Conservation (phyloP, 2,329 filamentous ascomycete genomes). For the Stromatinia cepivora region DNA sequence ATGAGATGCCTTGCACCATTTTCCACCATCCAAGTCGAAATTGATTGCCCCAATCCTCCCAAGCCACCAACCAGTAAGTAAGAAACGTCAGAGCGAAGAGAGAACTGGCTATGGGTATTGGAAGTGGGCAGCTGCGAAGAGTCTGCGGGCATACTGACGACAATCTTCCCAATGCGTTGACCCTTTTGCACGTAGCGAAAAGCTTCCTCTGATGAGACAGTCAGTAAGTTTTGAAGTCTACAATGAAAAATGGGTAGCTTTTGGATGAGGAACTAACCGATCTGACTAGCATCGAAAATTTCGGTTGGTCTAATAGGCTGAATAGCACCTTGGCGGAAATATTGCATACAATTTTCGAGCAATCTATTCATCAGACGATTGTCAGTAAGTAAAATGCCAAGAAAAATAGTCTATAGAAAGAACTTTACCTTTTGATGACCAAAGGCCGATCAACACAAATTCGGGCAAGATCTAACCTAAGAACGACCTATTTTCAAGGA, state of each 20-base stretch:
- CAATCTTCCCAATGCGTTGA: conserved; percentile 27
- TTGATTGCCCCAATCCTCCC: not conserved
- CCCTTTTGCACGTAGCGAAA: conserved; percentile 30
- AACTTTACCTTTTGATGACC: not conserved
- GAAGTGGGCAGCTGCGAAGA: not conserved
- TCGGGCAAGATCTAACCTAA: not conserved
- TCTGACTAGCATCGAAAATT: not conserved
- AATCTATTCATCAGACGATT: not conserved
- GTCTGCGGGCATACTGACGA: conserved; percentile 2
- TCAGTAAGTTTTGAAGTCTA: not conserved
- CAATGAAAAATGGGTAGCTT: not conserved
- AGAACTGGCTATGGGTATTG: not conserved
- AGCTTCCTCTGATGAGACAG: conserved; percentile 16
- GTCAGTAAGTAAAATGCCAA: not conserved
- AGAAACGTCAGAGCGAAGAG: not conserved
- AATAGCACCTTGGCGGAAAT: not conserved
- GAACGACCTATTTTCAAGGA: not conserved
- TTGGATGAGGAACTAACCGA: not conserved
- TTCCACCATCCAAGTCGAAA: conserved; percentile 43
- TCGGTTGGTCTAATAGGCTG: not conserved
- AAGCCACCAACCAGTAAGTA: conserved; percentile 5
- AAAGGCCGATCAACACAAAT: not conserved
- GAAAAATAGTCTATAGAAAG: not conserved
- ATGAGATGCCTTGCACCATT: conserved; percentile 43
- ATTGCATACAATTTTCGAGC: not conserved